These are phyloP conservation scores for Solanum piurae DNA, from an alignment of 257 asterid genomes.

Conservation along the genomic window DNA sequence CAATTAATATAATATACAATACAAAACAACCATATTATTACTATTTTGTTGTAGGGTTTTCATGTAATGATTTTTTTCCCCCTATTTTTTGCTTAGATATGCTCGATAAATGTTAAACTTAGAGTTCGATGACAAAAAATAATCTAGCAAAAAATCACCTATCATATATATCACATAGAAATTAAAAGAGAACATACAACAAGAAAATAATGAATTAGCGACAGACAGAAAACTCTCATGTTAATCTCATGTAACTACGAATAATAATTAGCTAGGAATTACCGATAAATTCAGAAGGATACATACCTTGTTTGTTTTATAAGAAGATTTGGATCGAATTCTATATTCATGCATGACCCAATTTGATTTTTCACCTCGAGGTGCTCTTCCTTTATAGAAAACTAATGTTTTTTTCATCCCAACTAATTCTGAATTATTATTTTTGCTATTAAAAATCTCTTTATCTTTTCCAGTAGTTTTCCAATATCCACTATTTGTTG, in stretches of 20 bases:
- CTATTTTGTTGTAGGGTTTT: background rate
- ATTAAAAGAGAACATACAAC: background rate
- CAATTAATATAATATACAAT: too few relatives aligned
- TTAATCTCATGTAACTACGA: background rate
- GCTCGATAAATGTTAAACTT: background rate
- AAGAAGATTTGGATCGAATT: constrained; percentile 73
- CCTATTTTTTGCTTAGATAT: background rate
- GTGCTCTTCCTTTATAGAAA: constrained; percentile 89
- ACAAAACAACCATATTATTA: background rate
- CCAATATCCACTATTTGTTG: constrained; percentile 89
- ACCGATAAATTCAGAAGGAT: background rate
- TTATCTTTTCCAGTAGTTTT: constrained; percentile 93
- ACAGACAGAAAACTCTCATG: too few relatives aligned
- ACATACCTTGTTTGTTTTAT: constrained; percentile 62
- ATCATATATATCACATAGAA: background rate
- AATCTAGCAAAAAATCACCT: background rate
- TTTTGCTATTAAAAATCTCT: constrained; percentile 65
- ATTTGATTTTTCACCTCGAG: constrained; percentile 83
- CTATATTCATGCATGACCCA: constrained; percentile 99
- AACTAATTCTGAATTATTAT: constrained; percentile 45
- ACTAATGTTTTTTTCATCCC: constrained; percentile 96
- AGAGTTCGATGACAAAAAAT: background rate
- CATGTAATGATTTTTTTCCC: background rate
- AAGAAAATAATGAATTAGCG: background rate
- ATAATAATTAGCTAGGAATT: too few relatives aligned